Evolutionary conservation across 495 filamentous ascomycete species (phyloP), one percentile per base, ranked within the genome.

Genomic region (Paragyromitra xinjiangensis): DNA sequence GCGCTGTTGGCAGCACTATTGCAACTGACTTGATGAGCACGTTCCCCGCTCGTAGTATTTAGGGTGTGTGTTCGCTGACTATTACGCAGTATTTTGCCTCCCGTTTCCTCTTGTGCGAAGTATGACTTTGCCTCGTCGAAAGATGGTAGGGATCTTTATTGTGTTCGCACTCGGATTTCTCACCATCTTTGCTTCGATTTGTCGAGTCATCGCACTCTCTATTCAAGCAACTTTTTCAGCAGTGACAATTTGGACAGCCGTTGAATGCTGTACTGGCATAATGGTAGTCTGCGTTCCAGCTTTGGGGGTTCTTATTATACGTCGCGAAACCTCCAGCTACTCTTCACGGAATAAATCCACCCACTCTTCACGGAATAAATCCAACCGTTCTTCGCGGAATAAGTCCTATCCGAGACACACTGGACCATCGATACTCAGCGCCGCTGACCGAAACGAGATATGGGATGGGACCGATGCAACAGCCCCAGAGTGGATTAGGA

Each of bases 401-500:
- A 77, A 39, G 24, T 39, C 61, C 11, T 73, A 65, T 19, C 16
- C 59, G 34, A 50, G 69, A 22, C 62, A 24, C 12, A 6, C 29
- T 34, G 69, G 74, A 1, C 69, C 69, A 22, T 72, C 59, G 3
- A 37, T 73, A 29, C 22, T 77, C 22, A 73, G 69, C 12, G 69
- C 74, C 11, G 51, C 24, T 1, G 69, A 77, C 19, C 61, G 74
- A 51, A 77, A 77, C 22, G 74, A 73, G 51, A 77, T 77, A 61
- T 77, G 74, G 74, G 74, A 77, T 66, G 74, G 74, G 22, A 73
- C 61, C 19, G 74, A 77, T 24, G 74, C 74, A 40, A 77, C 61
- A 0, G 74, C 74, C 14, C 74, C 74, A 8, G 69, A 77, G 11
- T 77, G 74, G 74, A 77, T 77, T 12, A 63, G 74, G 40, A 73